A percentile compares a stretch with the other conserved stretches of the same genome.
These are phyloP conservation scores for Kluyveromyces sp. DNA, from an alignment of 1,139 yeast genomes.

Conservation along the genomic window DNA sequence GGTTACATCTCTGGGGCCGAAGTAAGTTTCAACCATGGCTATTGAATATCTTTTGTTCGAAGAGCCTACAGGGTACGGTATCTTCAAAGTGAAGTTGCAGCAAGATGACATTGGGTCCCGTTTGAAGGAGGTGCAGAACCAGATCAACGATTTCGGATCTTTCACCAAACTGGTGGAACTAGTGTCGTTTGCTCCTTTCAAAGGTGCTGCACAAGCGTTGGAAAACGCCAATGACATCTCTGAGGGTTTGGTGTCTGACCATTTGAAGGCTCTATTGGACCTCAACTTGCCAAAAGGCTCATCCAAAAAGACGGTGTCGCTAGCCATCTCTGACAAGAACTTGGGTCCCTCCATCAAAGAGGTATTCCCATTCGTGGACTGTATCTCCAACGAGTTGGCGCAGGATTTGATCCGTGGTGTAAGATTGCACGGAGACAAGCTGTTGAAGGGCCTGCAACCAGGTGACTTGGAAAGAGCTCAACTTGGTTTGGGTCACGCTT, in stretches of 20 bases:
- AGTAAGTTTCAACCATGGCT: constrained; percentile 23
- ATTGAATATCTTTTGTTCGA: constrained; percentile 92
- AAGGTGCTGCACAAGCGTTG: constrained; percentile 98
- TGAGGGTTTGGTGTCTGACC: constrained; percentile 93
- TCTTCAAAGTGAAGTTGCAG: constrained; percentile 88
- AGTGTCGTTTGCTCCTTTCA: constrained; percentile 95
- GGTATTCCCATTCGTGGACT: constrained; percentile 78
- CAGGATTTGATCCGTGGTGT: constrained; percentile 95
- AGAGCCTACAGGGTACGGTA: constrained; percentile 98
- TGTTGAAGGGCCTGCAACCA: constrained; percentile 83
- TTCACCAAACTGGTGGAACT: constrained; percentile 91
- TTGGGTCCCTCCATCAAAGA: constrained; percentile 97
- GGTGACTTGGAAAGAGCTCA: constrained; percentile 98
- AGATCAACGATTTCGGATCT: constrained; percentile 76
- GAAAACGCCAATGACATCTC: constrained; percentile 97
- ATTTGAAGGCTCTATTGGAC: constrained; percentile 82
- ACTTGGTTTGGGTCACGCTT: constrained; percentile 97
- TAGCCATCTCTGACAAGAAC: constrained; percentile 92
- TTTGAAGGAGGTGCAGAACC: constrained; percentile 89
- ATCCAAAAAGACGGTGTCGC: constrained; percentile 56
- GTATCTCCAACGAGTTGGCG: constrained; percentile 82
- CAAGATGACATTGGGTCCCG: constrained; percentile 93
- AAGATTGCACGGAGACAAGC: constrained; percentile 82
- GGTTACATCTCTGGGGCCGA: not conserved
- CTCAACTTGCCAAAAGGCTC: constrained; percentile 85